These are phyloP conservation scores for Hypoxylon rickii DNA, from an alignment of 495 filamentous ascomycete species.

Conservation along the genomic window DNA sequence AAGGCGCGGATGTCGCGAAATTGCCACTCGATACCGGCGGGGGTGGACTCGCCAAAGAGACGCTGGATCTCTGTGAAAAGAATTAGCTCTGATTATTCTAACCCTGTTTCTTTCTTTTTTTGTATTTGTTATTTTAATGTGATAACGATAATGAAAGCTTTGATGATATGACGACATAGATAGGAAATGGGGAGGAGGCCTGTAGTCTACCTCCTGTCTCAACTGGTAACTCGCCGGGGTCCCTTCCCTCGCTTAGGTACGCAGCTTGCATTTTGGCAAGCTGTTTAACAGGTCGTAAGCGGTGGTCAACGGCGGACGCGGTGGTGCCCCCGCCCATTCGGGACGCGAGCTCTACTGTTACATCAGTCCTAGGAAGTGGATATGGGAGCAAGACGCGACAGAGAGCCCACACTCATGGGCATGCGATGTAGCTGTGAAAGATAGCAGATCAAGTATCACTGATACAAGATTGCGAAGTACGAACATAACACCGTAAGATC, in stretches of 20 bases:
- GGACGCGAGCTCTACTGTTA: conserved; percentile 23
- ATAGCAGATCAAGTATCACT: too few species aligned
- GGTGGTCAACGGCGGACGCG: conserved; percentile 48
- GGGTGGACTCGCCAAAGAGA: conserved; percentile 49
- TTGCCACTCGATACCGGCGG: conserved; percentile 50
- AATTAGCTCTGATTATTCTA: too few species aligned
- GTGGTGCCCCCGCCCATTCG: conserved; percentile 35
- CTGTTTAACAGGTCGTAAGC: conserved; percentile 48
- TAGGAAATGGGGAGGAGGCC: background rate
- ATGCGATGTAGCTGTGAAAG: background rate
- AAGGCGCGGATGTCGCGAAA: conserved; percentile 51
- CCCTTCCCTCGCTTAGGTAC: conserved; percentile 4
- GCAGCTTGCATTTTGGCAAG: conserved; percentile 33
- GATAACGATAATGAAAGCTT: too few species aligned
- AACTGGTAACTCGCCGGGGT: conserved; percentile 26
- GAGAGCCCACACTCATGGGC: background rate
- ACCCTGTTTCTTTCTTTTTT: background rate
- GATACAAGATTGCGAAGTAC: too few species aligned
- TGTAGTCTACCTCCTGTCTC: conserved; percentile 26
- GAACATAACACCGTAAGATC: too few species aligned
- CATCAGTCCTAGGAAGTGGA: conserved; percentile 15
- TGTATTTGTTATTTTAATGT: background rate
- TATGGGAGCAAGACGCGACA: background rate
- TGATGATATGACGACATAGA: background rate
- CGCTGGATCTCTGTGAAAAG: conserved; percentile 45